Base-by-base conservation (phyloP, 352 stramenopile genomes). In the Ophiocytium majus region DNA sequence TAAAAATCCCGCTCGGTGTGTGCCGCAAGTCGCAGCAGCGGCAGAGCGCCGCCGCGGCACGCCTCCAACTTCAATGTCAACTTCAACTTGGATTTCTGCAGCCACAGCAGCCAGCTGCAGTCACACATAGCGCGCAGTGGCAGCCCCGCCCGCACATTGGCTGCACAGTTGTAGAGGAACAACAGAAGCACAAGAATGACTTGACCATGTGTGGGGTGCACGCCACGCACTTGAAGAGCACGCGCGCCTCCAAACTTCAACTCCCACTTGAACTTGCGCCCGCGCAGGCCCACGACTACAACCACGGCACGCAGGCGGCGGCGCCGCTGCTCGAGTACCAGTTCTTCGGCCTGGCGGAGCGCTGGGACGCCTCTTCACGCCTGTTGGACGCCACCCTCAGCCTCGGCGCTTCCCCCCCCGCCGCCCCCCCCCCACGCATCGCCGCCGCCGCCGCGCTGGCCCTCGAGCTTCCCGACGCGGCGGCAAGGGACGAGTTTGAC, bases 311-410 rank as follows among this genome's bases (percentile, higher is more conserved):
- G 10, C 1, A 37, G 10, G 75, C 75, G 5, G 75, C 75, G 31
- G 75, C 19, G 31, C 5, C 19, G 19, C 75, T 81, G 14, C 36
- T 81, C 17, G 75, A 81, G 36, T 36, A 49, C 75, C 75, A 81
- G 19, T 81, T 63, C 75, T 5, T 81, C 19, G 75, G 75, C 31
- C 37, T 81, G 5, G 35, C 5, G 5, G 75, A 81, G 36, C 17
- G 1, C 50, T 81, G 75, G 75, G 36, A 81, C 28, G 31, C 31
- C 1, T 81, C 75, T 14, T 31, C 10, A 9, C 31, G 9, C 1
- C 75, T 81, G 5, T 17, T 81, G 5, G 36, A 28, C 28, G 1
- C 5, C 31, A 81, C 75, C 1, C 75, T 81, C 5, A 28, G 50
- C 36, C 34, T 81, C 50, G 75, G 75, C 31, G 32, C 5, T 9